These are phyloP conservation scores for Syzygium aromaticum DNA, from an alignment of 345 rosid species.

Conservation along the genomic window DNA sequence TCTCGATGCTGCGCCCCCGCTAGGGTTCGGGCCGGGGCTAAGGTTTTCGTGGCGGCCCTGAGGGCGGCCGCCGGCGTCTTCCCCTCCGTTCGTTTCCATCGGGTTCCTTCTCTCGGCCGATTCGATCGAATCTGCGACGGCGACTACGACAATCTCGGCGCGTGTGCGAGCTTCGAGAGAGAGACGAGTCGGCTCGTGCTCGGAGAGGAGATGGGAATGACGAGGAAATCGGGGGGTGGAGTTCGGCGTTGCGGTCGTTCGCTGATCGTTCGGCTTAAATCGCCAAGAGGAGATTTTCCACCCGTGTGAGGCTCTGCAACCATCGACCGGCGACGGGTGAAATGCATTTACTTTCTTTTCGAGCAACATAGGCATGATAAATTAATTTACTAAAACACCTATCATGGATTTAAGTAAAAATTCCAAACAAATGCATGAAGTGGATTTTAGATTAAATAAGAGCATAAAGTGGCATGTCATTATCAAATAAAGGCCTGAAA, in stretches of 20 bases:
- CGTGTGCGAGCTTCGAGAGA: background rate
- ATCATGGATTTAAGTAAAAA: background rate
- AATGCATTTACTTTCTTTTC: background rate
- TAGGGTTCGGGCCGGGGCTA: conserved; percentile 5
- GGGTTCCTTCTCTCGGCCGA: background rate
- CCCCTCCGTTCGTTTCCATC: background rate
- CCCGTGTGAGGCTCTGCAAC: background rate
- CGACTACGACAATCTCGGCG: background rate
- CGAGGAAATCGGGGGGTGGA: background rate
- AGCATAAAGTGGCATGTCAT: no score
- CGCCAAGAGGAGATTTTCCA: background rate
- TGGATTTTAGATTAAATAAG: no score
- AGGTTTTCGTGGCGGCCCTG: background rate
- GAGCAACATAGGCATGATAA: background rate
- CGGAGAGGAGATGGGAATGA: background rate
- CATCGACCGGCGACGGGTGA: background rate
- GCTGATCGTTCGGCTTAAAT: background rate
- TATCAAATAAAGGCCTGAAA: no score
- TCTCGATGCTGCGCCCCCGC: background rate
- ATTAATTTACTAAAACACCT: background rate
- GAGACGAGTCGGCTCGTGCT: background rate
- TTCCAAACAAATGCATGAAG: no score
- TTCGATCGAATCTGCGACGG: background rate
- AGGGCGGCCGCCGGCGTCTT: background rate
- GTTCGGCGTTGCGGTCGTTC: background rate